phyloP scores from a whole-genome alignment of 768 basidiomycete genomes.

The Pleurotus citrinopileatus region DNA sequence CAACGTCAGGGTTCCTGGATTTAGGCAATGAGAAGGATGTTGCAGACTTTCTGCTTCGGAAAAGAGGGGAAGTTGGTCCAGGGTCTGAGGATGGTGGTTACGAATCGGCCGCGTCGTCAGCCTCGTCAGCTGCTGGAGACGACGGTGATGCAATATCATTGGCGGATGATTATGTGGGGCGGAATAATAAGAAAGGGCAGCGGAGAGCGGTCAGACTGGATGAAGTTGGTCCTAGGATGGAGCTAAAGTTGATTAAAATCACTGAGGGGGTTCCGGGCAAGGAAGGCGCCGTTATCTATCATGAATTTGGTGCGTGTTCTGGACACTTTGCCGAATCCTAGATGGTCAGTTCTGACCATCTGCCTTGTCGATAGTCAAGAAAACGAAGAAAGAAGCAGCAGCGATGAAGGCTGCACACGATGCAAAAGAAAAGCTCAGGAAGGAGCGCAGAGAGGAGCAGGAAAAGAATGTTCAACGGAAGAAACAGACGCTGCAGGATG shows the following conservation, averaged over 20 bases:
- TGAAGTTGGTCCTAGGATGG: slow-evolving; percentile 95
- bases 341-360: slow-evolving; percentile 7
- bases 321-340: background rate
- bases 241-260: slow-evolving; percentile 90
- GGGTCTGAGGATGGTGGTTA: slow-evolving; percentile 54
- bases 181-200: slow-evolving; percentile 91
- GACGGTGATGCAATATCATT: slow-evolving; percentile 82
- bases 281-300: slow-evolving; percentile 91
- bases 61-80: slow-evolving; percentile 56
- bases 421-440: slow-evolving; percentile 70
- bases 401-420: slow-evolving; percentile 72
- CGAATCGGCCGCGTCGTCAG: slow-evolving; percentile 74
- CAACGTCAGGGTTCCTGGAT: slow-evolving; percentile 56
- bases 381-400: slow-evolving; percentile 72
- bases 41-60: slow-evolving; percentile 88
- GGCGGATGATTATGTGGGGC: slow-evolving; percentile 90
- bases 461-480: slow-evolving; percentile 89
- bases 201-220: slow-evolving; percentile 88
- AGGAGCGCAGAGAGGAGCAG: slow-evolving; percentile 84
- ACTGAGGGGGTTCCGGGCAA: slow-evolving; percentile 92
- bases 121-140: slow-evolving; percentile 74
- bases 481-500: slow-evolving; percentile 38
- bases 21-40: slow-evolving; percentile 91
- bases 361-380: slow-evolving; percentile 66
- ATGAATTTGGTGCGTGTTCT: slow-evolving; percentile 77